Conservation (phyloP, 139 green algal species). For the Desmodesmus armatus region DNA sequence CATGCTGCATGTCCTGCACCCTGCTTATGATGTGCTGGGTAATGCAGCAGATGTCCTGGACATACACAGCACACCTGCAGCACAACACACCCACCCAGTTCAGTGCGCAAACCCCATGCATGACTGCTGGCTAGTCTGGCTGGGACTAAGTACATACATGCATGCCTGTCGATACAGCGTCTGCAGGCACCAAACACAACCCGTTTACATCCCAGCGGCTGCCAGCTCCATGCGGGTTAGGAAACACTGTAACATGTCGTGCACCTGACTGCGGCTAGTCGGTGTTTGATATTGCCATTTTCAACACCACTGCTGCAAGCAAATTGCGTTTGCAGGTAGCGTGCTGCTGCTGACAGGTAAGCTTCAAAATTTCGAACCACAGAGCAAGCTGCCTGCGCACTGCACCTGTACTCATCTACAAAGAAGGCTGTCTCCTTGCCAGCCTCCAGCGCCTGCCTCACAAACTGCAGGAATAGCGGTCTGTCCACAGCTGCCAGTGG, state of each 20-base stretch:
- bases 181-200: too few relatives aligned
- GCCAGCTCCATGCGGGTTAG: too few relatives aligned
- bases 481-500: constrained; percentile 60
- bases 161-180: too few relatives aligned
- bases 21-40: constrained; percentile 4
- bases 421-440: constrained; percentile 54
- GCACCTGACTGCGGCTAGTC: too few relatives aligned
- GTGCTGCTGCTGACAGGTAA: too few relatives aligned
- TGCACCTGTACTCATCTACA: constrained; percentile 52
- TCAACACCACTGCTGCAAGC: neutral
- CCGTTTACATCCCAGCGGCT: too few relatives aligned
- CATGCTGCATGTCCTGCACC: constrained; percentile 13
- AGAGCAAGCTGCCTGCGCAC: too few relatives aligned
- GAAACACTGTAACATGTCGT: too few relatives aligned
- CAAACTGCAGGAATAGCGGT: constrained; percentile 80
- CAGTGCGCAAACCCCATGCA: neutral
- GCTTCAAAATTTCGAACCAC: neutral
- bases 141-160: too few relatives aligned
- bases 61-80: constrained; percentile 55
- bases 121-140: too few relatives aligned
- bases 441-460: constrained; percentile 50
- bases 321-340: neutral
- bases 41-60: constrained; percentile 51
- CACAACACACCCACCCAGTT: neutral
- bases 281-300: too few relatives aligned